phyloP scores from a whole-genome alignment of 148 eudicot genomes.

The Vaccinium macrocarpon region DNA sequence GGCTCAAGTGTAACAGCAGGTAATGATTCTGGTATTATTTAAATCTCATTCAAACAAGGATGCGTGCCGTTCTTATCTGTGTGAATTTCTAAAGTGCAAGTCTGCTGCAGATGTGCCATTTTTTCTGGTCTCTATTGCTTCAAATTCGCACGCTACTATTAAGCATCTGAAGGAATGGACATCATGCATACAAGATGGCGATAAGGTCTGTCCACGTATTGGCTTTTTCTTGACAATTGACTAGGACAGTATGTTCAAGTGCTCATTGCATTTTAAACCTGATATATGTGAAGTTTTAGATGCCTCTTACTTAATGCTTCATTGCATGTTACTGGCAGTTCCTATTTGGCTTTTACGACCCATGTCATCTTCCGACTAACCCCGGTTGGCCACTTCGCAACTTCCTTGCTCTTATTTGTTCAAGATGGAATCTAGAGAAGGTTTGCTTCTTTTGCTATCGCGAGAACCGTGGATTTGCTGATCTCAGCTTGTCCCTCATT shows the following conservation, averaged over 20 bases:
- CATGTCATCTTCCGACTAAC: slow-evolving; percentile 70
- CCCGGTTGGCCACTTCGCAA: slow-evolving; percentile 99
- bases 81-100: slow-evolving; percentile 17
- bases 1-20: slow-evolving; percentile 64
- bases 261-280: background rate
- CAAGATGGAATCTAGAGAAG: slow-evolving; percentile 65
- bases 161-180: slow-evolving; percentile 78
- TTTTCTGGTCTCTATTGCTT: slow-evolving; percentile 57
- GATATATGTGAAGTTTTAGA: background rate
- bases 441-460: slow-evolving; percentile 81
- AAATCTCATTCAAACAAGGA: background rate
- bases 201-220: slow-evolving; percentile 51
- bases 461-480: slow-evolving; percentile 85
- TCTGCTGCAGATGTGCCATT: slow-evolving; percentile 65
- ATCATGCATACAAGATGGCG: slow-evolving; percentile 50
- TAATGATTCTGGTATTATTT: slow-evolving; percentile 18
- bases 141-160: slow-evolving; percentile 55
- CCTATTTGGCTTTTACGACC: slow-evolving; percentile 91
- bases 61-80: background rate
- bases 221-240: background rate
- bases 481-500: slow-evolving; percentile 66
- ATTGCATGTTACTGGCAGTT: slow-evolving; percentile 43
- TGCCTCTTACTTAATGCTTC: slow-evolving; percentile 11
- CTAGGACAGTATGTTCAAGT: background rate
- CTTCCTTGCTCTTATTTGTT: slow-evolving; percentile 55